A percentile compares a stretch with the other conserved stretches of the same genome.
Evolutionary conservation across 371 early-diverging fungal species (phyloP).

Genomic region (Umbelopsis sp.): DNA sequence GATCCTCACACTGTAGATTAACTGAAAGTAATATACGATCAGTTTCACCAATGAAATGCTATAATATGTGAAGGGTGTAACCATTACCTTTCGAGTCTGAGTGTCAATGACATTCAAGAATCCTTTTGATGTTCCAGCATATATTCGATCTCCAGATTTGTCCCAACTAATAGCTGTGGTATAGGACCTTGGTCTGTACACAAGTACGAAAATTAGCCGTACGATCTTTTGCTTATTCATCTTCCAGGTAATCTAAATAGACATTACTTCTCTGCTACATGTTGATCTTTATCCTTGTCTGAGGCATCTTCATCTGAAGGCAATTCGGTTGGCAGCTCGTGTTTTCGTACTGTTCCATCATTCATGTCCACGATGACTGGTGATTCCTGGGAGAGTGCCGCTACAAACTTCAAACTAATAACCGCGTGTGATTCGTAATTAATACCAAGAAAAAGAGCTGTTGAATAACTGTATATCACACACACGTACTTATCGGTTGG

Average conservation of each 20-base stretch:
- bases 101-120: constrained; percentile 63
- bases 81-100: constrained; percentile 52
- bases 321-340: constrained; percentile 28
- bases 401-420: constrained; percentile 56
- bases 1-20: constrained; percentile 45
- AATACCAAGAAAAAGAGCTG: background rate
- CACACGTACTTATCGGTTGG: constrained; percentile 62
- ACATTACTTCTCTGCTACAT: constrained; percentile 20
- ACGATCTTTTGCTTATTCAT: background rate
- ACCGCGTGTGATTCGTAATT: background rate
- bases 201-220: background rate
- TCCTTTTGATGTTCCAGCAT: constrained; percentile 76
- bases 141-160: constrained; percentile 66
- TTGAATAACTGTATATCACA: background rate
- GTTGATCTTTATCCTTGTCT: constrained; percentile 28
- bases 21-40: constrained; percentile 23
- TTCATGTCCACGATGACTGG: constrained; percentile 58
- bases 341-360: constrained; percentile 29
- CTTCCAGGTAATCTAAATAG: background rate
- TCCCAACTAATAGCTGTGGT: constrained; percentile 48
- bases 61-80: background rate
- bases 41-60: background rate
- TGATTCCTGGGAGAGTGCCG: constrained; percentile 53
- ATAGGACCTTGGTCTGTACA: constrained; percentile 27
- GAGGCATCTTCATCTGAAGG: constrained; percentile 1